phyloP scores from a whole-genome alignment of 108 stramenopile species.

The Pseudonitzschia multiseries region DNA sequence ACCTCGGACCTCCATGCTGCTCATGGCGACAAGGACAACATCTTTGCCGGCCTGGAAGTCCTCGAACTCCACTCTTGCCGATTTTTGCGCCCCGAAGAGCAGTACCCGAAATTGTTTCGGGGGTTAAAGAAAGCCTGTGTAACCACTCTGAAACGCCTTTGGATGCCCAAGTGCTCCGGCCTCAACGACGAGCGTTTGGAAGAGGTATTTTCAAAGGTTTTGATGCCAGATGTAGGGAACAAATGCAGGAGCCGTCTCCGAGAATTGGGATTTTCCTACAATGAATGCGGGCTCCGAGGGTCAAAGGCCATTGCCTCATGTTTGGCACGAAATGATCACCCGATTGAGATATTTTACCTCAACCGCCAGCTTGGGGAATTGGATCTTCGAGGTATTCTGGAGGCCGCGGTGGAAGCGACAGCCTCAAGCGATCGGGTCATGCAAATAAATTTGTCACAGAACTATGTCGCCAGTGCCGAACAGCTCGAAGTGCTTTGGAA shows the following conservation, averaged over 20 bases:
- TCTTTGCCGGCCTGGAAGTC: neutral
- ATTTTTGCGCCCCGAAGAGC: neutral
- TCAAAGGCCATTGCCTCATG: neutral
- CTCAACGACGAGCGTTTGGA: neutral
- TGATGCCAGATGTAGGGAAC: neutral
- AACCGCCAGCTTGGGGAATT: conserved; percentile 9
- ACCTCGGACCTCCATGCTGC: neutral
- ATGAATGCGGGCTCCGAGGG: neutral
- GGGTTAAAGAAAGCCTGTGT: neutral
- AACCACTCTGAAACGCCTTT: neutral
- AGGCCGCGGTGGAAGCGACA: neutral
- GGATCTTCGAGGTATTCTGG: neutral
- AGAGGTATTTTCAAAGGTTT: neutral
- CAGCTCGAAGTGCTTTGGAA: neutral
- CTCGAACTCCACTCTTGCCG: neutral
- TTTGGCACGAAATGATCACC: neutral
- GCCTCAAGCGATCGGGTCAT: neutral
- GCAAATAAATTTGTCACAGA: conserved; percentile 3
- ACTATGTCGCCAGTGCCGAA: neutral
- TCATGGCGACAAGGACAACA: neutral
- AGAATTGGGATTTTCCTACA: conserved; percentile 18
- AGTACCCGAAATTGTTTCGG: neutral
- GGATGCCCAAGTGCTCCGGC: conserved; percentile 10
- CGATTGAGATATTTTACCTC: neutral
- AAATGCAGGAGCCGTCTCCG: neutral